Percentiles rank a stretch among this genome's conserved stretches.
These are phyloP conservation scores for Trichoderma sp. DNA, from an alignment of 2,329 filamentous ascomycete species.

Conservation along the genomic window DNA sequence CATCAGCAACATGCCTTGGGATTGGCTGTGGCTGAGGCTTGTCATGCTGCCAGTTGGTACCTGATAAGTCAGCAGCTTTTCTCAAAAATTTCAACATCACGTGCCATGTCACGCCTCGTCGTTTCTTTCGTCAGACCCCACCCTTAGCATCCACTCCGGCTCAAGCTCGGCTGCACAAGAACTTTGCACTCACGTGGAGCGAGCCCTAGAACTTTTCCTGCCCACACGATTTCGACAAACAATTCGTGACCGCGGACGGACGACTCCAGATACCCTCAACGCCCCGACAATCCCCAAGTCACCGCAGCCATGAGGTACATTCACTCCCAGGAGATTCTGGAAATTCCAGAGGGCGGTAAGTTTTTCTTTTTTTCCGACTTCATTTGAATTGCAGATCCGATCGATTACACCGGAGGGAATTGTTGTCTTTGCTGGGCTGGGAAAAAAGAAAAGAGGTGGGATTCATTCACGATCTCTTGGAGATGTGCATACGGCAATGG, in stretches of 20 bases:
- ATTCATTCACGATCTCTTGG: background rate
- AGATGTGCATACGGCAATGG: background rate
- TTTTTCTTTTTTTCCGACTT: conserved; percentile 39
- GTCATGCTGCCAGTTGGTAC: background rate
- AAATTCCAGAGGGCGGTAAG: conserved; percentile 96
- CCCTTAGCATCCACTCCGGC: conserved; percentile 25
- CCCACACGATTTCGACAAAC: conserved; percentile 49
- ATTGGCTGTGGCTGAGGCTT: conserved; percentile 11
- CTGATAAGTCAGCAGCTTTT: background rate
- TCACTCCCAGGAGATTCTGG: conserved; percentile 94
- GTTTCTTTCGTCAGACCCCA: background rate
- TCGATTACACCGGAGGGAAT: conserved; percentile 19
- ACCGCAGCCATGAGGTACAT: conserved; percentile 98
- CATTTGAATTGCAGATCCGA: conserved; percentile 4
- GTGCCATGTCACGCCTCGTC: conserved; percentile 29
- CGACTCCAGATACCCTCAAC: conserved; percentile 47
- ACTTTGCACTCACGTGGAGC: conserved; percentile 45
- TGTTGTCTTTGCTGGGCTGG: background rate
- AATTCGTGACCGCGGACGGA: conserved; percentile 44
- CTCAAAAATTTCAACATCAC: background rate
- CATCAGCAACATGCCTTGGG: background rate
- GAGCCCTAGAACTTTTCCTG: conserved; percentile 52
- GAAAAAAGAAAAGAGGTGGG: conserved; percentile 10
- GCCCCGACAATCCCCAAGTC: conserved; percentile 49
- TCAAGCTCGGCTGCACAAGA: conserved; percentile 35